phyloP scores from a whole-genome alignment of 768 basidiomycete genomes.

The Panus rudis region DNA sequence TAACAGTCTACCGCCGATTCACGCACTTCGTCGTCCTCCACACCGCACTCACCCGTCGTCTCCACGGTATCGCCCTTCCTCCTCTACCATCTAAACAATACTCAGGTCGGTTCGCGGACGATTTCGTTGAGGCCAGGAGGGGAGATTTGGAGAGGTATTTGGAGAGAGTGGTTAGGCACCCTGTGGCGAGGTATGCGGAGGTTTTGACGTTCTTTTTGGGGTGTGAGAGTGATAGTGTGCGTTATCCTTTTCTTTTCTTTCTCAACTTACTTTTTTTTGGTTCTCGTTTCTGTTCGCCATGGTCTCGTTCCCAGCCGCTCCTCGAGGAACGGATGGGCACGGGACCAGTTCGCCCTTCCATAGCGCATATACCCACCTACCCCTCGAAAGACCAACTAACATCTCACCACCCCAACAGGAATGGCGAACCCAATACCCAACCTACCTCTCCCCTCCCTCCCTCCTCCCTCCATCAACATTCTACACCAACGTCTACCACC shows the following conservation, averaged over 20 bases:
- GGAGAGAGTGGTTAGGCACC: conserved; percentile 61
- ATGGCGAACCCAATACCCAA: conserved; percentile 59
- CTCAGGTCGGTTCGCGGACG: conserved; percentile 69
- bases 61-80: conserved; percentile 74
- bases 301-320: too few relatives aligned
- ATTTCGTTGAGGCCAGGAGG: conserved; percentile 76
- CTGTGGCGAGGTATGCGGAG: conserved; percentile 71
- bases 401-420: conserved; percentile 37
- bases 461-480: conserved; percentile 66
- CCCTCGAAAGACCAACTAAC: background rate
- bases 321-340: background rate
- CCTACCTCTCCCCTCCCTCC: conserved; percentile 51
- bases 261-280: background rate
- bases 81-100: conserved; percentile 85
- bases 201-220: conserved; percentile 74
- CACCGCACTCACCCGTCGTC: conserved; percentile 55
- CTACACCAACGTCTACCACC: conserved; percentile 76
- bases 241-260: conserved; percentile 19
- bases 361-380: conserved; percentile 1
- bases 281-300: background rate
- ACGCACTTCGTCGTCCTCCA: conserved; percentile 80
- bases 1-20: conserved; percentile 78
- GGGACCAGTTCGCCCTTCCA: too few relatives aligned
- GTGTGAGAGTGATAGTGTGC: conserved; percentile 67
- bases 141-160: conserved; percentile 81